A percentile compares a stretch with the other conserved stretches of the same genome.
Conservation (phyloP, 2,329 filamentous ascomycete species). For the Scedosporium aurantiacum region DNA sequence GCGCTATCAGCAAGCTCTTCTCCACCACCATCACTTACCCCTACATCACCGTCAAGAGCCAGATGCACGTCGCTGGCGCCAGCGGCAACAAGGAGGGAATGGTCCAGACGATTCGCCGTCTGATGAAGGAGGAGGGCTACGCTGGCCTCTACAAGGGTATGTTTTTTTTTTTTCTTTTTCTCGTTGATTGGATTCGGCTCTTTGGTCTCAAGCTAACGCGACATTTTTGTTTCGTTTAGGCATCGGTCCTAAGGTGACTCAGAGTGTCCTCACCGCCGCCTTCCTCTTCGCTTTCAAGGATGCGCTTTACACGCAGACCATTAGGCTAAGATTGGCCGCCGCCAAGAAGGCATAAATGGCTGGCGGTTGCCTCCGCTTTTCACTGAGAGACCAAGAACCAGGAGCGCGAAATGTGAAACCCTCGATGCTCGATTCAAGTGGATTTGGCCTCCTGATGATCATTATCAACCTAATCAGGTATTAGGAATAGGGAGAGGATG, state of each 20-base stretch:
- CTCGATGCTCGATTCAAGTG: background rate
- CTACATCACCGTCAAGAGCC: conserved; percentile 97
- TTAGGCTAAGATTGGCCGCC: conserved; percentile 47
- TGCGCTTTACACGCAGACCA: conserved; percentile 74
- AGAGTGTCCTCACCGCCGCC: conserved; percentile 91
- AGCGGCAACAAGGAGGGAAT: conserved; percentile 72
- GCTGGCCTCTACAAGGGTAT: conserved; percentile 82
- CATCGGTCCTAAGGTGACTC: conserved; percentile 90
- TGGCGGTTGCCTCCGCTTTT: background rate
- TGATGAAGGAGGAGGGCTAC: conserved; percentile 85
- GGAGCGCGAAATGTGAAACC: background rate
- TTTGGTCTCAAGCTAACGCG: background rate
- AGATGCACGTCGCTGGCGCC: conserved; percentile 77
- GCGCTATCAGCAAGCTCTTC: conserved; percentile 86
- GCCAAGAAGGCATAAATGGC: conserved; percentile 22
- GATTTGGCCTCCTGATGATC: background rate
- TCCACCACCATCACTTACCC: conserved; percentile 93
- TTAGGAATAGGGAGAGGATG: background rate
- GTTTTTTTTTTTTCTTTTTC: conserved; percentile 15
- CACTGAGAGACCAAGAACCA: background rate
- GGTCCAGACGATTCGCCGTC: conserved; percentile 63
- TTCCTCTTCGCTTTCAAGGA: conserved; percentile 98
- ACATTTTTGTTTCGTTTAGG: conserved; percentile 36
- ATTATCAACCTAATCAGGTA: background rate
- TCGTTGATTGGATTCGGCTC: background rate